Conservation (phyloP, 2,329 filamentous ascomycete species). For the Talaromyces sp. region DNA sequence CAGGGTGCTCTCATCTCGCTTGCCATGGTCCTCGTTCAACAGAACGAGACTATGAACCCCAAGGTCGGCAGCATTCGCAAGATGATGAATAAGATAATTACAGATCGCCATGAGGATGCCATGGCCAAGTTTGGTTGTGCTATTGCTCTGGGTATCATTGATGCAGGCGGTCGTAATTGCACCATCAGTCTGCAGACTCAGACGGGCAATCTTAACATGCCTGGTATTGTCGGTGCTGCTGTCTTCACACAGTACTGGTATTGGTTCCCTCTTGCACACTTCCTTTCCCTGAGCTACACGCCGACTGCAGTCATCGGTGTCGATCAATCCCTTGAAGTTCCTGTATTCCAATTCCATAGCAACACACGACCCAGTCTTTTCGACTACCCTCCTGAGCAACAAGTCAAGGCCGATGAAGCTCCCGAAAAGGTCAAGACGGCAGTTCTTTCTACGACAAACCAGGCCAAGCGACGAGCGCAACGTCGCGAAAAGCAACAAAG, state of each 20-base stretch:
- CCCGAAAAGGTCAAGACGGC: constrained; percentile 93
- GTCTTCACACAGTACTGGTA: constrained; percentile 99
- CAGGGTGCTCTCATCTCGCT: constrained; percentile 92
- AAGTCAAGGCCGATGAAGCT: constrained; percentile 90
- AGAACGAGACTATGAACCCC: constrained; percentile 97
- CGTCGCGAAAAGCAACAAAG: constrained; percentile 89
- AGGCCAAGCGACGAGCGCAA: constrained; percentile 90
- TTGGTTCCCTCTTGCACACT: constrained; percentile 99
- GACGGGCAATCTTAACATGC: constrained; percentile 98
- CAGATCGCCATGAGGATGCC: constrained; percentile 94
- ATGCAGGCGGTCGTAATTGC: constrained; percentile 96
- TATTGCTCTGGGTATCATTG: constrained; percentile 91
- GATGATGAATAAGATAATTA: constrained; percentile 87
- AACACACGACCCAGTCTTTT: constrained; percentile 93
- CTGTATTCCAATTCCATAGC: constrained; percentile 92
- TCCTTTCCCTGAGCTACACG: constrained; percentile 92
- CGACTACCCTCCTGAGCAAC: constrained; percentile 95
- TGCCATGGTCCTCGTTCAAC: constrained; percentile 98
- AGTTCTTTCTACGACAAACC: constrained; percentile 91
- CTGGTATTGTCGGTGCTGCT: constrained; percentile 94
- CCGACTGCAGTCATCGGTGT: constrained; percentile 94
- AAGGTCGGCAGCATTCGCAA: constrained; percentile 90
- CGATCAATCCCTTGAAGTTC: constrained; percentile 88
- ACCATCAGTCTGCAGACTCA: constrained; percentile 97
- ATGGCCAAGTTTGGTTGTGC: constrained; percentile 99